Evolutionary conservation across 2,329 filamentous ascomycete genomes (phyloP), one percentile per base, ranked within the genome.

Genomic region (Penicillium sp.): DNA sequence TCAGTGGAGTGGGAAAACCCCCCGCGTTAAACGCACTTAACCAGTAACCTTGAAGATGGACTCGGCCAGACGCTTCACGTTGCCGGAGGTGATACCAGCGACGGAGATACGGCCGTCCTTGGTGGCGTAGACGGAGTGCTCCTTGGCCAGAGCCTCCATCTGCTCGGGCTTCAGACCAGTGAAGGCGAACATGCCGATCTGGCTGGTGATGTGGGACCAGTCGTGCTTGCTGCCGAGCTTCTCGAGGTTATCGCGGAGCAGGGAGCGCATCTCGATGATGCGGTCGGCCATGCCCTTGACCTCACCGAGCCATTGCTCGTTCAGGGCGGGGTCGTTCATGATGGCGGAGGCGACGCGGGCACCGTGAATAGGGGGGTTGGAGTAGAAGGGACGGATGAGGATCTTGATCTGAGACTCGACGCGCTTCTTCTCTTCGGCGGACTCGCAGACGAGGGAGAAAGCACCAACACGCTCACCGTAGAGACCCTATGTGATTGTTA

Each of bases 111-210:
- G 76, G 54, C 81, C 81, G 63, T 81, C 79, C 82, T 91, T 94
- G 77, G 94, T 97, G 63, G 92, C 93, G 75, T 99, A 99, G 68
- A 99, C 93, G 57, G 91, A 96, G 84, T 94, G 91, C 82, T 97
- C 91, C 82, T 95, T 92, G 65, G 92, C 91, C 59, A 99, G 83
- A 69, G 81, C 81, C 52, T 93, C 89, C 91, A 97, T 97, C 81
- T 97, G 90, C 79, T 93, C 88, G 51, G 92, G 81, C 67, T 83
- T 93, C 69, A 99, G 81, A 59, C 94, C 94, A 48, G 94, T 99
- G 84, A 96, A 99, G 67, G 94, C 93, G 73, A 99, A 99, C 94
- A 99, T 99, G 80, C 94, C 94, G 70, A 99, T 99, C 85, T 96
- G 91, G 79, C 84, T 92, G 66, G 94, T 97, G 79, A 99, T 99